Conservation (phyloP, 495 filamentous ascomycete genomes). For the Alectoria sarmentosa region DNA sequence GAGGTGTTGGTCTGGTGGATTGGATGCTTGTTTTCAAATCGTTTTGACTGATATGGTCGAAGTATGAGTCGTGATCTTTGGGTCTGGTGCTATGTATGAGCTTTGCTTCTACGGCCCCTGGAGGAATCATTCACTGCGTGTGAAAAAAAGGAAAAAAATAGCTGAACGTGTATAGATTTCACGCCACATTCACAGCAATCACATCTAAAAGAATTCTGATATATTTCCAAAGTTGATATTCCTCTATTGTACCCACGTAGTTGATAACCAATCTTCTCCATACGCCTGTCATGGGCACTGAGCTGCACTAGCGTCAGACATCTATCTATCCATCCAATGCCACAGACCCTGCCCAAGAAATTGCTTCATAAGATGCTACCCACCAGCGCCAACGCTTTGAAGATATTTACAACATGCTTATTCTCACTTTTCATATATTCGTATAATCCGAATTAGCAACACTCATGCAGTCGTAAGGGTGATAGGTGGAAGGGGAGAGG, state of each 20-base stretch:
- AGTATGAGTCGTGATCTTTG: background rate
- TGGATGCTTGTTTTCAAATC: too few species aligned
- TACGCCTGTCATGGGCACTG: background rate
- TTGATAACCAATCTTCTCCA: background rate
- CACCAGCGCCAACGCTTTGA: conserved; percentile 23
- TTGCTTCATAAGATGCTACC: background rate
- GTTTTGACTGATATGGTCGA: background rate
- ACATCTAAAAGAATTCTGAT: background rate
- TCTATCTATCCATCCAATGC: background rate
- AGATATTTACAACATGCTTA: background rate
- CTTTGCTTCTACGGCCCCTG: background rate
- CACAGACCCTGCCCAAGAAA: background rate
- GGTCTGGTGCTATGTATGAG: background rate
- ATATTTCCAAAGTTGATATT: background rate
- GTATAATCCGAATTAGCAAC: background rate
- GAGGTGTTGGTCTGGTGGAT: too few species aligned
- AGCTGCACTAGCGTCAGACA: background rate
- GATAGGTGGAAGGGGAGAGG: conserved; percentile 25
- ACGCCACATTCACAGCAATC: background rate
- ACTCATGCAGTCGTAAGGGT: conserved; percentile 22
- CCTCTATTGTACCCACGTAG: background rate
- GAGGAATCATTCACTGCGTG: background rate
- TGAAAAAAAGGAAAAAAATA: background rate
- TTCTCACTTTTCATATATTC: conserved; percentile 6
- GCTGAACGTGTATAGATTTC: background rate